Evolutionary conservation across 768 basidiomycete genomes (phyloP).

Genomic region (Mycena amicta): DNA sequence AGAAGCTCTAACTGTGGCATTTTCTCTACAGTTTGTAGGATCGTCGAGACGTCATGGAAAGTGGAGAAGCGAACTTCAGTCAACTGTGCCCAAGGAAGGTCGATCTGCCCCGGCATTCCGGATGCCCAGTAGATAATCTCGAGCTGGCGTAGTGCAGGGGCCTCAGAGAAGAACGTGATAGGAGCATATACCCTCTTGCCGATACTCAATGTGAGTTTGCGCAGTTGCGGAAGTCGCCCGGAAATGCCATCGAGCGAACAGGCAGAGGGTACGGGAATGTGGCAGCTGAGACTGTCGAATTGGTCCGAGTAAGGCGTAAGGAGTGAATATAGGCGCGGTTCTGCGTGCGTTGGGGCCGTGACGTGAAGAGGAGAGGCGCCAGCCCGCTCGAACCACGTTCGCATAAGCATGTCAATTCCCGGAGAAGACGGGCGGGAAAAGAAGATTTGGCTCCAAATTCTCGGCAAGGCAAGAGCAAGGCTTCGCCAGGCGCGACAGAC

Average conservation of each 20-base stretch:
- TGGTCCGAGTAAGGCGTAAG: not conserved
- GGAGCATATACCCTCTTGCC: not conserved
- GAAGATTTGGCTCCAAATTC: not conserved
- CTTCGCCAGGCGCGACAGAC: constrained; percentile 9
- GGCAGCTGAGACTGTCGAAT: not conserved
- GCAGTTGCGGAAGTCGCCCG: not conserved
- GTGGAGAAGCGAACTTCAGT: not conserved
- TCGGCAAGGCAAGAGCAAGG: constrained; percentile 1
- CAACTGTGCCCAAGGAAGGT: not conserved
- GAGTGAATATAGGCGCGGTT: not conserved
- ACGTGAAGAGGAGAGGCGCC: not conserved
- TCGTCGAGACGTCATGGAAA: too few relatives aligned
- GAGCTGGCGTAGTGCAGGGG: not conserved
- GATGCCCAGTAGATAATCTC: not conserved
- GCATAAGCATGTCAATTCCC: not conserved
- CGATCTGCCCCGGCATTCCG: not conserved
- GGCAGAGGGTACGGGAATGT: not conserved
- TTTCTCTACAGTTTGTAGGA: too few relatives aligned
- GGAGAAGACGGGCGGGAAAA: not conserved
- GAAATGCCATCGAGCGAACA: not conserved
- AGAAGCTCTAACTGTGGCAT: too few relatives aligned
- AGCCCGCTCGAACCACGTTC: not conserved
- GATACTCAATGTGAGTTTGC: not conserved
- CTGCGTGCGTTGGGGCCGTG: not conserved
- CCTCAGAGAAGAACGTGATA: not conserved